Conservation (phyloP, 1,284 basidiomycete species). For the Trichosporon faecale region DNA sequence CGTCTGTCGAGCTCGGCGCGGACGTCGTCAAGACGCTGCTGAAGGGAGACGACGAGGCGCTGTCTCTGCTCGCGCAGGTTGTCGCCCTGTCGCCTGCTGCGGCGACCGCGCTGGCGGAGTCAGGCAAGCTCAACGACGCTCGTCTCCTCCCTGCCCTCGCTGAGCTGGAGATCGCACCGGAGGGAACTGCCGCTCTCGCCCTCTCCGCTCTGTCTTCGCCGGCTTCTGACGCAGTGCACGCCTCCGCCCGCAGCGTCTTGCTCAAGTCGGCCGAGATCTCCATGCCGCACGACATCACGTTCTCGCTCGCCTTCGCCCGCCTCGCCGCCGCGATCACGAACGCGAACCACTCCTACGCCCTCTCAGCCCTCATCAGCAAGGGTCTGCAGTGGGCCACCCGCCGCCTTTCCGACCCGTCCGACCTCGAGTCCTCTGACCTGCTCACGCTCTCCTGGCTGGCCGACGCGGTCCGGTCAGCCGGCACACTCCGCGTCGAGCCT, state of each 20-base stretch:
- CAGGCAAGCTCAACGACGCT: conserved; percentile 13
- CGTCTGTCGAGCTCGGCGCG: conserved; percentile 21
- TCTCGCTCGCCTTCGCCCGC: conserved; percentile 15
- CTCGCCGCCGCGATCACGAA: conserved; percentile 1
- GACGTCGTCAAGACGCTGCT: conserved; percentile 24
- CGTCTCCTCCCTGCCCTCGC: conserved; percentile 27
- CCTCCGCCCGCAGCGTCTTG: conserved; percentile 14
- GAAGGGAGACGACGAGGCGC: conserved; percentile 19
- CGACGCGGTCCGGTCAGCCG: conserved; percentile 7
- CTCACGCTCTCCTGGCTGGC: conserved; percentile 14
- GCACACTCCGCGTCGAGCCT: conserved; percentile 38
- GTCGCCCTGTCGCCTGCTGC: conserved; percentile 18
- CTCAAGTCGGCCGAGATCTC: neutral
- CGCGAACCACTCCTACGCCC: conserved; percentile 11
- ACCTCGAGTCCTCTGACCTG: conserved; percentile 22
- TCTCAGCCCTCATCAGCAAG: conserved; percentile 25
- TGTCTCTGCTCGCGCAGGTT: conserved; percentile 23
- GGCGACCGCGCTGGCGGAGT: conserved; percentile 16
- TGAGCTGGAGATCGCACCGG: neutral
- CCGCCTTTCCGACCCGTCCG: conserved; percentile 24
- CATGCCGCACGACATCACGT: neutral
- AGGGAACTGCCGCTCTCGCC: neutral
- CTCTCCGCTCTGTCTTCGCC: conserved; percentile 18
- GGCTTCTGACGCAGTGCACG: conserved; percentile 10
- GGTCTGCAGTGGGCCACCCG: conserved; percentile 31